phyloP scores from a whole-genome alignment of 208 protist genomes.

The Leishmania braziliensis region DNA sequence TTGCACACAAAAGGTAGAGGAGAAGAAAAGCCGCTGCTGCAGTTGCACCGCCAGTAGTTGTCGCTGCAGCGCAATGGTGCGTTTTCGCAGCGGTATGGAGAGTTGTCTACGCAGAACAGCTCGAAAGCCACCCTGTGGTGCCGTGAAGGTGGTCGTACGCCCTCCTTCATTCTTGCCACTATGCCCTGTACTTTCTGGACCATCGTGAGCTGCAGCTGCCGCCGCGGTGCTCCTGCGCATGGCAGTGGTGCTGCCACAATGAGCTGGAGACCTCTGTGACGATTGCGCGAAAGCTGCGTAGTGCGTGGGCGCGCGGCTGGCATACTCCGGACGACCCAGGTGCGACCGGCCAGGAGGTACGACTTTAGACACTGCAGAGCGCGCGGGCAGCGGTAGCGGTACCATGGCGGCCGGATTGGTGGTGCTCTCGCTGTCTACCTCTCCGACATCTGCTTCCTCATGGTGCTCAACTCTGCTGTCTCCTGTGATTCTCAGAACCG shows the following conservation, averaged over 20 bases:
- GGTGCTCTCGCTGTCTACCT: not conserved
- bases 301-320: not conserved
- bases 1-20: not conserved
- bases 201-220: not conserved
- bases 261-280: not conserved
- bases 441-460: not conserved
- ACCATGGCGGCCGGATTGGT: not conserved
- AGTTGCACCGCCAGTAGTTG: not conserved
- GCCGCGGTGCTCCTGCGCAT: not conserved
- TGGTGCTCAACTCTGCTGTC: not conserved
- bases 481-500: not conserved
- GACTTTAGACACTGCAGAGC: not conserved
- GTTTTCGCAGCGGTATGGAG: not conserved
- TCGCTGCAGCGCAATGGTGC: constrained; percentile 3
- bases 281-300: not conserved
- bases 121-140: not conserved
- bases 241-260: not conserved
- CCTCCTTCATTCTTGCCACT: not conserved
- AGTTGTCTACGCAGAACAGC: not conserved
- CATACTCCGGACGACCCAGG: not conserved
- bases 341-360: not conserved
- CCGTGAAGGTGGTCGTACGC: not conserved
- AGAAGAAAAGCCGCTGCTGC: not conserved
- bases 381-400: not conserved
- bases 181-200: not conserved